phyloP scores from a whole-genome alignment of 441 rosid genomes.

The Rhodomyrtus psidioides region DNA sequence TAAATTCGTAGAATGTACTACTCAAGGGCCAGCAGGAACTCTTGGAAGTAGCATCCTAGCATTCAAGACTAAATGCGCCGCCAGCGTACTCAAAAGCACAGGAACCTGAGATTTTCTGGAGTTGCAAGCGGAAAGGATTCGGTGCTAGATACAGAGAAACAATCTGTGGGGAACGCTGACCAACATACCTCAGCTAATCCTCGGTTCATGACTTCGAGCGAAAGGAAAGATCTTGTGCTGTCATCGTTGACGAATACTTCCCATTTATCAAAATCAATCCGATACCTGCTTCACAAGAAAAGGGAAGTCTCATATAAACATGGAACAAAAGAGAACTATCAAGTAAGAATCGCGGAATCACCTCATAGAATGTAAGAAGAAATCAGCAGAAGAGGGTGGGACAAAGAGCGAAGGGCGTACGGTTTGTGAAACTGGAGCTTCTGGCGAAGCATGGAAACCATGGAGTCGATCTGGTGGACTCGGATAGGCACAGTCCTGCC shows the following conservation, averaged over 20 bases:
- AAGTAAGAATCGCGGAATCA: not conserved
- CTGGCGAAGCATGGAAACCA: constrained; percentile 76
- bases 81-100: not conserved
- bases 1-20: not conserved
- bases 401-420: constrained; percentile 13
- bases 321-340: not conserved
- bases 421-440: constrained; percentile 54
- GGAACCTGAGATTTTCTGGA: not conserved
- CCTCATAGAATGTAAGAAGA: not conserved
- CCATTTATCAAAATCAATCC: constrained; percentile 84
- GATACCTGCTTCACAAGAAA: constrained; percentile 29
- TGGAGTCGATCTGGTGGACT: constrained; percentile 78
- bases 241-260: constrained; percentile 86
- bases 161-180: not conserved
- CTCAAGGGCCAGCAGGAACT: not conserved
- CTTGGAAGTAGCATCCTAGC: too few species aligned
- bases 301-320: not conserved
- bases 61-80: not conserved
- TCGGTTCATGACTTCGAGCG: constrained; percentile 54
- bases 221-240: constrained; percentile 63
- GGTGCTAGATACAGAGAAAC: not conserved
- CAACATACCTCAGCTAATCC: constrained; percentile 74
- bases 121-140: not conserved
- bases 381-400: not conserved
- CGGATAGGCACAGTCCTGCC: constrained; percentile 80